These are phyloP conservation scores for Pseudonitzschia pungens DNA, from an alignment of 108 stramenopile genomes.

Conservation along the genomic window DNA sequence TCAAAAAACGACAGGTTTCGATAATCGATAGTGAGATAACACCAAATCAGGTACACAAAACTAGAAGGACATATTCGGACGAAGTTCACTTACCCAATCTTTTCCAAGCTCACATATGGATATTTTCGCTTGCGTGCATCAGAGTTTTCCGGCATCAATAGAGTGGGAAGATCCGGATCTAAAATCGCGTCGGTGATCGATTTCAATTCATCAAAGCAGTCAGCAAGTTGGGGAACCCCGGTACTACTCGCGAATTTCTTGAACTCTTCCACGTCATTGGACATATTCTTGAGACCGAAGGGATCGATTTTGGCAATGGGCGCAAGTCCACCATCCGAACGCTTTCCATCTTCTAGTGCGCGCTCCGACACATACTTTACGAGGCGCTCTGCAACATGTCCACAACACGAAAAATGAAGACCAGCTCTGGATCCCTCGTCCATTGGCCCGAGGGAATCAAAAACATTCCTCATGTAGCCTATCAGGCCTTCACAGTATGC, in stretches of 20 bases:
- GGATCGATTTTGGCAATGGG: slow-evolving; percentile 85
- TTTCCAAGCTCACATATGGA: slow-evolving; percentile 81
- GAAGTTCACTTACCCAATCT: slow-evolving; percentile 44
- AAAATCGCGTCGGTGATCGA: slow-evolving; percentile 73
- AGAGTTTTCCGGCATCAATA: slow-evolving; percentile 71
- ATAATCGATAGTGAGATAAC: neutral
- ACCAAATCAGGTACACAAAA: neutral
- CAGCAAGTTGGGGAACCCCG: slow-evolving; percentile 81
- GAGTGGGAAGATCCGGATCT: slow-evolving; percentile 74
- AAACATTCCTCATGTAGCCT: slow-evolving; percentile 77
- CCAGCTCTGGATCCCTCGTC: slow-evolving; percentile 88
- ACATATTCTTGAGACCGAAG: slow-evolving; percentile 82
- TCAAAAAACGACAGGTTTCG: neutral
- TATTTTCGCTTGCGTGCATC: slow-evolving; percentile 72
- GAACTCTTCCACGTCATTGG: slow-evolving; percentile 79
- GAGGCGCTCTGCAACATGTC: slow-evolving; percentile 83
- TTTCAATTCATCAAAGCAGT: slow-evolving; percentile 86
- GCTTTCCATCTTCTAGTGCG: slow-evolving; percentile 41
- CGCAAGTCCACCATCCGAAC: slow-evolving; percentile 44
- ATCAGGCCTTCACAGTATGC: slow-evolving; percentile 84
- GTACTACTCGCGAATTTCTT: slow-evolving; percentile 75
- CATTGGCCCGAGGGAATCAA: slow-evolving; percentile 83
- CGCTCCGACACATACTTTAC: slow-evolving; percentile 72
- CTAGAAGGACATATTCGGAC: neutral
- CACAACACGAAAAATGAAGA: slow-evolving; percentile 90